phyloP scores from a whole-genome alignment of 352 stramenopile species.

The Halophytophthora polymorphica region DNA sequence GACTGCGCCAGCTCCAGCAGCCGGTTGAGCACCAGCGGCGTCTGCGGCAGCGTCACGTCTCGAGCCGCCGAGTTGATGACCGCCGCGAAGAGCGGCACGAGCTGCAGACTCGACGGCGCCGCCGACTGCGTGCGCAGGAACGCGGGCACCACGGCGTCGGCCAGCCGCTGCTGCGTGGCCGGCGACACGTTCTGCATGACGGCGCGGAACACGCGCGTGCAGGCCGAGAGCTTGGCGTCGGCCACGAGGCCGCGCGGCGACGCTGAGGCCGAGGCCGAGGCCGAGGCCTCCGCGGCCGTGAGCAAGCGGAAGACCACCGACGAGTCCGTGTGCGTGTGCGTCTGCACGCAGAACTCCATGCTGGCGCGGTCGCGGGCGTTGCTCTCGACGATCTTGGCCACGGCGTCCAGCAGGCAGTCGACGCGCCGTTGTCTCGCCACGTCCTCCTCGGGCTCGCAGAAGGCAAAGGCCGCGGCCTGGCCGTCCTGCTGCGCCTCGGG shows the following conservation, averaged over 20 bases:
- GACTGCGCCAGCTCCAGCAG: slow-evolving; percentile 76
- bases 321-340: slow-evolving; percentile 29
- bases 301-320: slow-evolving; percentile 67
- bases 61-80: slow-evolving; percentile 78
- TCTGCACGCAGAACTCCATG: slow-evolving; percentile 80
- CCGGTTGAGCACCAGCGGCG: slow-evolving; percentile 67
- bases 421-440: slow-evolving; percentile 34
- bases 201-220: slow-evolving; percentile 61
- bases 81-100: slow-evolving; percentile 72
- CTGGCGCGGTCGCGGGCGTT: slow-evolving; percentile 65
- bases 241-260: slow-evolving; percentile 24
- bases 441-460: slow-evolving; percentile 33
- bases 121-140: slow-evolving; percentile 53
- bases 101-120: slow-evolving; percentile 40
- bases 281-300: slow-evolving; percentile 55
- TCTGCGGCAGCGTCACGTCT: slow-evolving; percentile 52
- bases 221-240: slow-evolving; percentile 41
- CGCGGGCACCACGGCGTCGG: slow-evolving; percentile 49
- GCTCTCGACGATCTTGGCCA: slow-evolving; percentile 79
- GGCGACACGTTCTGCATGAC: slow-evolving; percentile 76
- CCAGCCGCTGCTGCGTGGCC: slow-evolving; percentile 57
- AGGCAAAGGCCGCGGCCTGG: slow-evolving; percentile 20
- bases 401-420: slow-evolving; percentile 54
- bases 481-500: slow-evolving; percentile 7
- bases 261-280: slow-evolving; percentile 31